A percentile compares a stretch with the other conserved stretches of the same genome.
Conservation (phyloP, 768 basidiomycete genomes). For the Exidia glandulosa region DNA sequence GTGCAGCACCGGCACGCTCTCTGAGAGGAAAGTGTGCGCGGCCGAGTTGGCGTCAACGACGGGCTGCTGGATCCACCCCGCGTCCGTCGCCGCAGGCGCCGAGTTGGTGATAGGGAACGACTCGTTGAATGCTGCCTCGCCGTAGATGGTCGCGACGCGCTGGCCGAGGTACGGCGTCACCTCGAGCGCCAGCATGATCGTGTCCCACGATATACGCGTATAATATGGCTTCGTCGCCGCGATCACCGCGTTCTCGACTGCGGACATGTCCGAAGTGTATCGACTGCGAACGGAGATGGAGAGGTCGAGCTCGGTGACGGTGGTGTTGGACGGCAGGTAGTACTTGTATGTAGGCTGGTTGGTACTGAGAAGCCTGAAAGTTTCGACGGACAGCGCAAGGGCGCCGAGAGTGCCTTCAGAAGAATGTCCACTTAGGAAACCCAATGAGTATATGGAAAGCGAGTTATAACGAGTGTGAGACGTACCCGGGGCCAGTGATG, state of each 20-base stretch:
- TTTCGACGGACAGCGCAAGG: not conserved
- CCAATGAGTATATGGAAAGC: too few relatives aligned
- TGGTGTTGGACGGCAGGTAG: not conserved
- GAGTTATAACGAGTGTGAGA: too few relatives aligned
- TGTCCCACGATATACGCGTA: not conserved
- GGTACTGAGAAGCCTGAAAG: not conserved
- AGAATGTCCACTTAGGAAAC: not conserved
- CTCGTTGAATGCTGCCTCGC: not conserved
- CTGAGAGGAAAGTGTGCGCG: not conserved
- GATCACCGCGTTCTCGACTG: not conserved
- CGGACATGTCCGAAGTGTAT: not conserved
- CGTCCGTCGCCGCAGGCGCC: not conserved
- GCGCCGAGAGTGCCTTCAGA: not conserved
- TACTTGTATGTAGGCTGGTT: not conserved
- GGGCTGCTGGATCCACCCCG: not conserved
- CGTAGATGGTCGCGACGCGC: not conserved
- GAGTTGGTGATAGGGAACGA: not conserved
- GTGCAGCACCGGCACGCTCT: not conserved
- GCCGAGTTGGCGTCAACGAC: not conserved
- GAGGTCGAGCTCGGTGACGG: not conserved
- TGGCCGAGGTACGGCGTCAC: not conserved
- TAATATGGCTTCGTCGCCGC: not conserved
- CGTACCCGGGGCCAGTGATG: not conserved
- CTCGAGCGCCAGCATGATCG: not conserved
- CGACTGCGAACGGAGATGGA: not conserved